A percentile compares a stretch with the other conserved stretches of the same genome.
phyloP scores from a whole-genome alignment of 208 protist species.

The Crithidia thermophila region DNA sequence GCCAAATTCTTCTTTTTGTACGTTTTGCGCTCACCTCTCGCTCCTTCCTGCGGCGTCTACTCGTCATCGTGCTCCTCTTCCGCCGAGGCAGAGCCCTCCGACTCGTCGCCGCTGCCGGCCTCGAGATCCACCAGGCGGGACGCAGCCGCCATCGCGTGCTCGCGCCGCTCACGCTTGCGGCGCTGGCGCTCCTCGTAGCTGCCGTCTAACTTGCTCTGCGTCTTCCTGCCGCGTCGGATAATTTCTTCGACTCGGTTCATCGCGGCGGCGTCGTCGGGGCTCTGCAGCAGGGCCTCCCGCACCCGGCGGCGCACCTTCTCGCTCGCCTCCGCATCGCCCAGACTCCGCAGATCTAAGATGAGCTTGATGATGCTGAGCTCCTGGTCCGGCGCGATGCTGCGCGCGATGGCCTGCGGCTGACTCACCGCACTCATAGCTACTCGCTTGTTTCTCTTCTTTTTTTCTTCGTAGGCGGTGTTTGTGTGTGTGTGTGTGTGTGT shows the following conservation, averaged over 20 bases:
- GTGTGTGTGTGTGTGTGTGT: constrained; percentile 9
- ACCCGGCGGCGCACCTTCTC: constrained; percentile 63
- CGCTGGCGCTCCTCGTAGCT: constrained; percentile 58
- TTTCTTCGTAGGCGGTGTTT: too few relatives aligned
- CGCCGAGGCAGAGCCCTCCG: constrained; percentile 39
- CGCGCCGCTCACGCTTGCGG: constrained; percentile 51
- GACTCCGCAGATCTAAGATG: constrained; percentile 51
- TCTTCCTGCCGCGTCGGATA: constrained; percentile 44
- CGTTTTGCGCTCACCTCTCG: neutral
- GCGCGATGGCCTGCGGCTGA: constrained; percentile 14
- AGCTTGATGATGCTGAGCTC: constrained; percentile 65
- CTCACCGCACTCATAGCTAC: constrained; percentile 12
- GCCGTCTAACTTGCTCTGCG: constrained; percentile 67
- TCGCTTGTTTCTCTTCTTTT: too few relatives aligned
- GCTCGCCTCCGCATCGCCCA: constrained; percentile 55
- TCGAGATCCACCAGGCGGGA: constrained; percentile 65
- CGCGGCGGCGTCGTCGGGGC: constrained; percentile 43
- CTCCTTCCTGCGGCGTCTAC: neutral
- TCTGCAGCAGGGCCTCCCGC: constrained; percentile 48
- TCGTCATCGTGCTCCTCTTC: constrained; percentile 35
- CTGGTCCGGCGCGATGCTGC: constrained; percentile 50
- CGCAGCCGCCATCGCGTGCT: constrained; percentile 34
- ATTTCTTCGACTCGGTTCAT: constrained; percentile 47
- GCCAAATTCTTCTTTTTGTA: neutral
- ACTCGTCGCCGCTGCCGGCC: constrained; percentile 66